phyloP scores from a whole-genome alignment of 495 filamentous ascomycete genomes.

The Sphaerosporella brunnea region DNA sequence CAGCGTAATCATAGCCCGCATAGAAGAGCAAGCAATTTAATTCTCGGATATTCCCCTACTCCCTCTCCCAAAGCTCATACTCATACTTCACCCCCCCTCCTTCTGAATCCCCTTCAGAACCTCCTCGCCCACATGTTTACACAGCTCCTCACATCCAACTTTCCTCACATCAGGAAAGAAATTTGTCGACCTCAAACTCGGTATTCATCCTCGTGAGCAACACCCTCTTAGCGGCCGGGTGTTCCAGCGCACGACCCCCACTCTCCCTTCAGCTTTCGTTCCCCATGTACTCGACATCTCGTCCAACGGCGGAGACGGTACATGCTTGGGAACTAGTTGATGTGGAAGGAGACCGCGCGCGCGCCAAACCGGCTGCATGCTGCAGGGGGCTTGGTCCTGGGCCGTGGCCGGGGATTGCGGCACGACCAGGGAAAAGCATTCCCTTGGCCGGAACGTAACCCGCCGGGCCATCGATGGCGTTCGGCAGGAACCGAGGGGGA shows the following conservation, averaged over 20 bases:
- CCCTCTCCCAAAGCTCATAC: constrained; percentile 47
- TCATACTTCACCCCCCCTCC: constrained; percentile 43
- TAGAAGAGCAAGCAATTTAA: too few species aligned
- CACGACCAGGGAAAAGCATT: neutral
- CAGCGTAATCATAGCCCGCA: too few species aligned
- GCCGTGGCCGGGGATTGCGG: neutral
- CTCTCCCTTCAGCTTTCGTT: too few species aligned
- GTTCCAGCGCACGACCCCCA: constrained; percentile 46
- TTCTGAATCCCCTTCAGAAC: constrained; percentile 33
- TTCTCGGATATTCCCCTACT: constrained; percentile 1
- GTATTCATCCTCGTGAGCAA: constrained; percentile 44
- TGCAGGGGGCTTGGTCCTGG: neutral
- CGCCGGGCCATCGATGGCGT: neutral
- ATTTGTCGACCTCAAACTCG: constrained; percentile 80
- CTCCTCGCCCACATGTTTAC: constrained; percentile 41
- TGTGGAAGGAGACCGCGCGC: neutral
- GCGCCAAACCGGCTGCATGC: neutral
- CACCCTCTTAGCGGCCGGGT: constrained; percentile 34
- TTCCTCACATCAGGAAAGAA: constrained; percentile 53
- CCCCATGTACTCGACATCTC: too few species aligned
- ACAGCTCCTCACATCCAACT: constrained; percentile 34
- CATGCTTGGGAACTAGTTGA: neutral
- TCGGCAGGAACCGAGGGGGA: neutral
- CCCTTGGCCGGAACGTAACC: neutral
- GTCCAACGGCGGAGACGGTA: neutral